These are phyloP conservation scores for Rubia yunnanensis DNA, from an alignment of 257 asterid species.

Conservation along the genomic window DNA sequence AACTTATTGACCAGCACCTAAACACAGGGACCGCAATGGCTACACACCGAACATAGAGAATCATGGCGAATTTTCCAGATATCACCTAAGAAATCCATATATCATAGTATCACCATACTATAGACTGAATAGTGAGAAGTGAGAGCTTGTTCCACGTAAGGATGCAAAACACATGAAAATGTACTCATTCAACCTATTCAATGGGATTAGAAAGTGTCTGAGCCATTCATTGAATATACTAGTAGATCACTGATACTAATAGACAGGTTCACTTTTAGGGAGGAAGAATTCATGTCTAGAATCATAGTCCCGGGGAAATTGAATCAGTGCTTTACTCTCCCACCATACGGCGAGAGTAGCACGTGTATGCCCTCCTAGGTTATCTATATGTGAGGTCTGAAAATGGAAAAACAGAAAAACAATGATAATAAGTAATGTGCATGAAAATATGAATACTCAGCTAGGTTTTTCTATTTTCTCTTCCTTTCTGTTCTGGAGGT, in stretches of 20 bases:
- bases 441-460: background rate
- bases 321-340: background rate
- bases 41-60: background rate
- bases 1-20: background rate
- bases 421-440: background rate
- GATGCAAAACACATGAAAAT: background rate
- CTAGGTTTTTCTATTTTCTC: background rate
- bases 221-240: conserved; percentile 4
- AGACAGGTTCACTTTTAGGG: conserved; percentile 3
- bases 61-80: background rate
- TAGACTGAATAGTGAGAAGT: background rate
- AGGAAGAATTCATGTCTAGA: conserved; percentile 4
- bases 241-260: background rate
- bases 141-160: background rate
- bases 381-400: background rate
- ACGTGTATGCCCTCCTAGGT: background rate
- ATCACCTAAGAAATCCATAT: background rate
- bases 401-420: background rate
- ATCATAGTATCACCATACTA: background rate
- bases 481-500: background rate
- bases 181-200: background rate
- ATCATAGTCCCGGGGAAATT: conserved; percentile 3
- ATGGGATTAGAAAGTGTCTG: background rate
- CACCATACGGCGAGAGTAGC: background rate
- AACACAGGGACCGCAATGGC: background rate